These are phyloP conservation scores for Gossypium mustelinum DNA, from an alignment of 345 rosid species.

Conservation along the genomic window DNA sequence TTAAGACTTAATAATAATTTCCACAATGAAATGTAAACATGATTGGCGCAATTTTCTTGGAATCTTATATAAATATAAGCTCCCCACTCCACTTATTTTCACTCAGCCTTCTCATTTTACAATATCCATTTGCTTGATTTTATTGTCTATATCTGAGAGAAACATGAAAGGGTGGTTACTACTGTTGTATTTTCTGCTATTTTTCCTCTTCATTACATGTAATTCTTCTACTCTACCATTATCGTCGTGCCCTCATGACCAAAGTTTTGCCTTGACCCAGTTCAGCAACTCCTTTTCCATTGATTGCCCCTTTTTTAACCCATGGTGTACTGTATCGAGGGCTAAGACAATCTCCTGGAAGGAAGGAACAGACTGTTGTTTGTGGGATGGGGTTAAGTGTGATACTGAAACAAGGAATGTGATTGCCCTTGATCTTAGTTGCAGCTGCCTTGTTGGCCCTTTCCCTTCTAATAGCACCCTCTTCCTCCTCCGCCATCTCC, in stretches of 20 bases:
- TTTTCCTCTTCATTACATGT: background rate
- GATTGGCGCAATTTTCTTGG: no score
- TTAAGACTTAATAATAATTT: no score
- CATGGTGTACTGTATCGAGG: background rate
- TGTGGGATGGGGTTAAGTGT: slow-evolving; percentile 27
- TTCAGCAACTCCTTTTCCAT: background rate
- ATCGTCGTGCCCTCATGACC: background rate
- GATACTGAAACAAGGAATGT: slow-evolving; percentile 10
- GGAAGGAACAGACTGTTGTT: slow-evolving; percentile 16
- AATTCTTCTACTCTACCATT: background rate
- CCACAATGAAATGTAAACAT: no score
- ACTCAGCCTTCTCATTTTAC: no score
- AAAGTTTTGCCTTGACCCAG: background rate
- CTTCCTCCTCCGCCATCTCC: slow-evolving; percentile 11
- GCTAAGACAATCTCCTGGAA: background rate
- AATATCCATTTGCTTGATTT: no score
- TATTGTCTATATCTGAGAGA: background rate
- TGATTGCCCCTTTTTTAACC: background rate
- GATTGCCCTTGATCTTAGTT: slow-evolving; percentile 25
- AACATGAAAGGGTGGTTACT: background rate
- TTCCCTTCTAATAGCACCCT: slow-evolving; percentile 1
- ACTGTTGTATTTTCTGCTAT: background rate
- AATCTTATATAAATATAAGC: no score
- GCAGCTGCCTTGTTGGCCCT: slow-evolving; percentile 1
- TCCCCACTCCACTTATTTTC: no score